phyloP scores from a whole-genome alignment of 495 filamentous ascomycete genomes.

The Talaromyces proteolyticus region DNA sequence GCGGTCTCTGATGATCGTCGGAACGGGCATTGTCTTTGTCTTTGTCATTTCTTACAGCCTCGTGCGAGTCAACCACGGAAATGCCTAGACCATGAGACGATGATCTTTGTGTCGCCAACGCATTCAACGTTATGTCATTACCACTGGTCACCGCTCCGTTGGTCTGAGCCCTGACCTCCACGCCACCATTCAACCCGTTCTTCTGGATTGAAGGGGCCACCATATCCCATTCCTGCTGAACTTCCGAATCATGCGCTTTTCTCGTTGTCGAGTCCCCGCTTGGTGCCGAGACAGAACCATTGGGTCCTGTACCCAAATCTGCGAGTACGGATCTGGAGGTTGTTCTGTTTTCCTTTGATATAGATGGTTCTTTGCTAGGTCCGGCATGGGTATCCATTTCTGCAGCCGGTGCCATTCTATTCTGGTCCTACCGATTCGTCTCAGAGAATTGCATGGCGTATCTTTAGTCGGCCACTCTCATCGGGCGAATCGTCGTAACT shows the following conservation, averaged over 20 bases:
- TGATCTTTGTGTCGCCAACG: not conserved
- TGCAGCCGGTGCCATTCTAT: conserved; percentile 4
- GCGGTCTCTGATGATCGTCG: not conserved
- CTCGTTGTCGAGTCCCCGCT: not conserved
- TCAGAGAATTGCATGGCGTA: conserved; percentile 1
- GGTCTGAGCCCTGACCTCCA: not conserved
- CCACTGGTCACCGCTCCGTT: not conserved
- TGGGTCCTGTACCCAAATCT: conserved; percentile 4
- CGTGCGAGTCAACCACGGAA: not conserved
- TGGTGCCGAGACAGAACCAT: not conserved
- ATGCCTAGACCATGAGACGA: conserved; percentile 4
- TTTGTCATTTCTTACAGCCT: not conserved
- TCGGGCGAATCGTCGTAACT: too few relatives aligned
- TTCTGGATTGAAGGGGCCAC: not conserved
- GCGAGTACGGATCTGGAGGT: not conserved
- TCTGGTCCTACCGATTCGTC: not conserved
- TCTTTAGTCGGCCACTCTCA: conserved; percentile 1
- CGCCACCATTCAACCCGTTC: not conserved
- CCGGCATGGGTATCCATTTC: not conserved
- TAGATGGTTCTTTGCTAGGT: not conserved
- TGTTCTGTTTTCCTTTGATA: not conserved
- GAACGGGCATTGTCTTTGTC: not conserved
- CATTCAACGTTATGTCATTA: not conserved
- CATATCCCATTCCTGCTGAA: conserved; percentile 4
- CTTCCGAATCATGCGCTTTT: conserved; percentile 4